These are phyloP conservation scores for Hypsizygus marmoreus DNA, from an alignment of 768 basidiomycete species.

Conservation along the genomic window DNA sequence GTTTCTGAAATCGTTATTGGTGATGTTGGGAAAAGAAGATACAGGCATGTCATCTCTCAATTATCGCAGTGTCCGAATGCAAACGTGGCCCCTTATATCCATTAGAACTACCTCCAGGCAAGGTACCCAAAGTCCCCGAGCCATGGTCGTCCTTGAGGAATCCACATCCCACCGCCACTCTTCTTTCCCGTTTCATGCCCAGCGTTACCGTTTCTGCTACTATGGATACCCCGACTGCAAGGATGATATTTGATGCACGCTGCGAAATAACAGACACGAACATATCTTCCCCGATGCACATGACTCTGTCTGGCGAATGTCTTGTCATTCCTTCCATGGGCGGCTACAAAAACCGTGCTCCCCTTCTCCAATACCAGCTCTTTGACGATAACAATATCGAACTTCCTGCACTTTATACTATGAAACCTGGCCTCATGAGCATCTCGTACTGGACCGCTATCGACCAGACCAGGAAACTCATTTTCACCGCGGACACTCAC, in stretches of 20 bases:
- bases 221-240: slow-evolving; percentile 22
- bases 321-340: slow-evolving; percentile 23
- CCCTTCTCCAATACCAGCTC: slow-evolving; percentile 27
- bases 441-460: slow-evolving; percentile 22
- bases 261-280: slow-evolving; percentile 28
- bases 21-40: too few species aligned
- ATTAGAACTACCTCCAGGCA: too few species aligned
- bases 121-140: neutral
- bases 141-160: neutral
- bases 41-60: too few species aligned
- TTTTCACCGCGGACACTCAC: slow-evolving; percentile 36
- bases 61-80: too few species aligned
- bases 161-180: slow-evolving; percentile 29
- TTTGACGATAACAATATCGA: too few species aligned
- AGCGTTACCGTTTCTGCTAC: slow-evolving; percentile 18
- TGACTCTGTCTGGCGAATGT: slow-evolving; percentile 24
- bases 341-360: slow-evolving; percentile 36
- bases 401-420: slow-evolving; percentile 9
- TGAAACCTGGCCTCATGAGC: slow-evolving; percentile 23
- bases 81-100: too few species aligned
- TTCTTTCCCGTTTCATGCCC: slow-evolving; percentile 34
- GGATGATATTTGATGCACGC: slow-evolving; percentile 34
- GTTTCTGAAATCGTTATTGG: too few species aligned
- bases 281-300: slow-evolving; percentile 19
- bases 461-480: slow-evolving; percentile 37